These are phyloP conservation scores for Amoeboaphelidium protococcarum DNA, from an alignment of 371 early-diverging fungal genomes.

Conservation along the genomic window DNA sequence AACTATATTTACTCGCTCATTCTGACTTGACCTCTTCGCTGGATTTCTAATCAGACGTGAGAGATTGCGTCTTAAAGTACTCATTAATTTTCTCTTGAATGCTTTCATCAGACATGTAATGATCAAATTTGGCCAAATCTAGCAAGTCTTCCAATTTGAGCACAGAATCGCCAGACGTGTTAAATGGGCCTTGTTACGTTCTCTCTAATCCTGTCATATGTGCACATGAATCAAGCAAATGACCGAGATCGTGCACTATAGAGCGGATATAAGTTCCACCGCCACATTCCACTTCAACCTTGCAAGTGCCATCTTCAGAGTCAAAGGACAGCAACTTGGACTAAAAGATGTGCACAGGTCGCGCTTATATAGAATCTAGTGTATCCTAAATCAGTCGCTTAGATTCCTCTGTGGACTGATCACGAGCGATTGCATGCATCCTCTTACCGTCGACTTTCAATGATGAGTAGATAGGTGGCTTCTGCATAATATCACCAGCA, in stretches of 20 bases:
- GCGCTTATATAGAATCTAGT: neutral
- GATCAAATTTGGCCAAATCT: no score
- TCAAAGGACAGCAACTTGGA: neutral
- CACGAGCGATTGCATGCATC: neutral
- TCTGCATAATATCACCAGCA: constrained; percentile 12
- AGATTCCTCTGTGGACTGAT: neutral
- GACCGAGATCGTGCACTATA: constrained; percentile 17
- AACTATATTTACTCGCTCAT: no score
- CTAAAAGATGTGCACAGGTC: neutral
- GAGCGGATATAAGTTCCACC: constrained; percentile 24
- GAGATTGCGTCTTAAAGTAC: no score
- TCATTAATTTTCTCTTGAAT: no score
- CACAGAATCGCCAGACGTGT: no score
- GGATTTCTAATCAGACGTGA: no score
- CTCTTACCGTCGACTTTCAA: neutral
- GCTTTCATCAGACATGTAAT: no score
- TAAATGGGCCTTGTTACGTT: constrained; percentile 13
- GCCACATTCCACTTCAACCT: constrained; percentile 12
- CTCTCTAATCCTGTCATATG: constrained; percentile 18
- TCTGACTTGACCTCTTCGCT: no score
- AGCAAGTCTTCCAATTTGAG: no score
- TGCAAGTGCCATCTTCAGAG: neutral
- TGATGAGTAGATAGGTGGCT: constrained; percentile 18
- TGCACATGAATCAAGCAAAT: constrained; percentile 11
- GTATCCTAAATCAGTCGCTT: neutral